Percentiles rank a stretch among this genome's conserved stretches.
phyloP scores from a whole-genome alignment of 306 rosid species.

The Datisca glomerata region DNA sequence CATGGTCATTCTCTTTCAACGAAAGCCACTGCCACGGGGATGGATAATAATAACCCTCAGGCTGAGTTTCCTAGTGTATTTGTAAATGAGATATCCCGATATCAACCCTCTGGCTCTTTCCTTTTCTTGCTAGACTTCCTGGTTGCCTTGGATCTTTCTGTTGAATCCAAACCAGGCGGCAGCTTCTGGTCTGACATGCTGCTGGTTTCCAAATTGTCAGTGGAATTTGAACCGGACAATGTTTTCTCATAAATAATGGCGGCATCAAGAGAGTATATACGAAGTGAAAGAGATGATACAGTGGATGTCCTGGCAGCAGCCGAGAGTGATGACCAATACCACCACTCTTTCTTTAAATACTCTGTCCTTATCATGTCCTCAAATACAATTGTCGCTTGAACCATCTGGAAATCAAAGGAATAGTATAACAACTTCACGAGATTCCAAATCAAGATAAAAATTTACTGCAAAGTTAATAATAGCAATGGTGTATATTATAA shows the following conservation, averaged over 20 bases:
- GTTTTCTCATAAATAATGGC: constrained; percentile 73
- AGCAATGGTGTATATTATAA: no score
- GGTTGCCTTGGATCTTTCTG: constrained; percentile 52
- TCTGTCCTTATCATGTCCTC: constrained; percentile 93
- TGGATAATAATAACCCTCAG: constrained; percentile 18
- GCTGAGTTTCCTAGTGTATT: constrained; percentile 12
- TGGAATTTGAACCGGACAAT: constrained; percentile 29
- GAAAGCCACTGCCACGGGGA: constrained; percentile 13
- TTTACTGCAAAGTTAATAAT: no score
- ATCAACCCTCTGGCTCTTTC: constrained; percentile 70
- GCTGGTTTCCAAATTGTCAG: constrained; percentile 47
- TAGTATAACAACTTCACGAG: constrained; percentile 4
- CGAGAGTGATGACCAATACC: constrained; percentile 98
- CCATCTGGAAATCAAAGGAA: constrained; percentile 51
- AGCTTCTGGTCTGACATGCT: constrained; percentile 30
- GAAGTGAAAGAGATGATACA: constrained; percentile 74
- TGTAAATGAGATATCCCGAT: constrained; percentile 9
- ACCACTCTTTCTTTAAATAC: constrained; percentile 89
- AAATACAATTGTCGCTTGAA: constrained; percentile 71
- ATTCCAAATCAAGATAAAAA: not conserved
- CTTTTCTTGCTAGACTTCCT: constrained; percentile 79
- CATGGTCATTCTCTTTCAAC: constrained; percentile 19
- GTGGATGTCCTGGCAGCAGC: constrained; percentile 88
- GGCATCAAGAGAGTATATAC: constrained; percentile 86
- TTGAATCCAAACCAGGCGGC: constrained; percentile 31